Evolutionary conservation across 208 protist species (phyloP).

Genomic region (Trypanosoma congolense): DNA sequence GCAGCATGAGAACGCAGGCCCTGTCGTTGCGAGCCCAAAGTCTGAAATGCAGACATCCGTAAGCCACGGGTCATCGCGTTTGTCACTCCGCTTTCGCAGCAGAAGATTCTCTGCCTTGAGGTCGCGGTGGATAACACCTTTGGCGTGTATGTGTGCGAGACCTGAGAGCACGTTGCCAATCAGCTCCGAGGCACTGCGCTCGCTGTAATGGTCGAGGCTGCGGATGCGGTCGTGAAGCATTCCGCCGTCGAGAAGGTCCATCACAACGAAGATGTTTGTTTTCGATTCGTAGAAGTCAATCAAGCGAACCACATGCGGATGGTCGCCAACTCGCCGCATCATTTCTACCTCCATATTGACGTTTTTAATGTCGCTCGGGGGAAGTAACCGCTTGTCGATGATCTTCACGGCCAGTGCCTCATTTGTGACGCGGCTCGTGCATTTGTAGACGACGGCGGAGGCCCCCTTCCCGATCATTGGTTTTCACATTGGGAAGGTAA

Average conservation of each 20-base stretch:
- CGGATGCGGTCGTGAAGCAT: slow-evolving; percentile 98
- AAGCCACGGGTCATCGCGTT: slow-evolving; percentile 33
- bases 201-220: slow-evolving; percentile 94
- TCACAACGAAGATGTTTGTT: slow-evolving; percentile 88
- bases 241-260: slow-evolving; percentile 98
- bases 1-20: slow-evolving; percentile 66
- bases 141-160: slow-evolving; percentile 93
- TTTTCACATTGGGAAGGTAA: slow-evolving; percentile 1
- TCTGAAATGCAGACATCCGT: slow-evolving; percentile 95
- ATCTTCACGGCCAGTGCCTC: slow-evolving; percentile 72
- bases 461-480: slow-evolving; percentile 65
- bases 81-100: slow-evolving; percentile 92
- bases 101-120: slow-evolving; percentile 61
- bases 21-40: slow-evolving; percentile 93
- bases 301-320: slow-evolving; percentile 80
- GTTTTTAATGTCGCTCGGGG: slow-evolving; percentile 70
- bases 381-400: slow-evolving; percentile 68
- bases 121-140: slow-evolving; percentile 98
- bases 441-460: slow-evolving; percentile 74
- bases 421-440: slow-evolving; percentile 42
- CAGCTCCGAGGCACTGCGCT: slow-evolving; percentile 94
- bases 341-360: slow-evolving; percentile 71
- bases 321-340: slow-evolving; percentile 64
- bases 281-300: slow-evolving; percentile 93
- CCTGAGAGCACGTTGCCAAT: slow-evolving; percentile 95